Evolutionary conservation across 257 asterid species (phyloP).

Genomic region (Scutellaria minor): DNA sequence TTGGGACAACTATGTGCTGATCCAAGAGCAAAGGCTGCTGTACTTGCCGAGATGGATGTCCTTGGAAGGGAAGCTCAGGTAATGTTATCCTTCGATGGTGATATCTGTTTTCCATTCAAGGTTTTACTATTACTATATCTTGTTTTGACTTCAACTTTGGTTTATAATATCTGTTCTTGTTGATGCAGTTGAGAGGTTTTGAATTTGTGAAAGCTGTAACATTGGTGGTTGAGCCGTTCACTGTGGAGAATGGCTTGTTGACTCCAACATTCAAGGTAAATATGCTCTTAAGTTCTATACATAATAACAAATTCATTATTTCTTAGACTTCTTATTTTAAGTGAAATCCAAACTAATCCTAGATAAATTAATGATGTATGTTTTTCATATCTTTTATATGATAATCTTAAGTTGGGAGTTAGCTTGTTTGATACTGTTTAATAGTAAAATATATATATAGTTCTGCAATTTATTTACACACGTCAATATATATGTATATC

Average conservation of each 20-base stretch:
- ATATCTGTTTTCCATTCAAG: neutral
- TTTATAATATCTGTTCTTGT: slow-evolving; percentile 23
- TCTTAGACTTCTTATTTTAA: neutral
- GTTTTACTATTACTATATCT: neutral
- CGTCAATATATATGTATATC: too few relatives aligned
- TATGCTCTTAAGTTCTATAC: neutral
- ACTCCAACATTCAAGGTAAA: slow-evolving; percentile 95
- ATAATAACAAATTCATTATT: neutral
- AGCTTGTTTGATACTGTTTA: too few relatives aligned
- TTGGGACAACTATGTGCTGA: slow-evolving; percentile 73
- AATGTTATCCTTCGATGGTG: neutral
- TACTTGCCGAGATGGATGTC: slow-evolving; percentile 91
- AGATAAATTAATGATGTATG: neutral
- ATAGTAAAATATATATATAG: too few relatives aligned
- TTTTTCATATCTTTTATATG: neutral
- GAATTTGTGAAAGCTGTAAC: slow-evolving; percentile 88
- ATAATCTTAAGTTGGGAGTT: too few relatives aligned
- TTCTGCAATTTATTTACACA: too few relatives aligned
- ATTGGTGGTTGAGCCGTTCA: slow-evolving; percentile 80
- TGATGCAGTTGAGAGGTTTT: slow-evolving; percentile 77
- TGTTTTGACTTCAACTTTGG: slow-evolving; percentile 1
- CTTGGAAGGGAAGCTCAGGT: slow-evolving; percentile 92
- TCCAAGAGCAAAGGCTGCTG: slow-evolving; percentile 85
- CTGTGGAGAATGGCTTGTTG: slow-evolving; percentile 79
- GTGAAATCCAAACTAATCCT: neutral